Conservation (phyloP, 2,329 filamentous ascomycete genomes). For the Pseudopyricularia cyperi region DNA sequence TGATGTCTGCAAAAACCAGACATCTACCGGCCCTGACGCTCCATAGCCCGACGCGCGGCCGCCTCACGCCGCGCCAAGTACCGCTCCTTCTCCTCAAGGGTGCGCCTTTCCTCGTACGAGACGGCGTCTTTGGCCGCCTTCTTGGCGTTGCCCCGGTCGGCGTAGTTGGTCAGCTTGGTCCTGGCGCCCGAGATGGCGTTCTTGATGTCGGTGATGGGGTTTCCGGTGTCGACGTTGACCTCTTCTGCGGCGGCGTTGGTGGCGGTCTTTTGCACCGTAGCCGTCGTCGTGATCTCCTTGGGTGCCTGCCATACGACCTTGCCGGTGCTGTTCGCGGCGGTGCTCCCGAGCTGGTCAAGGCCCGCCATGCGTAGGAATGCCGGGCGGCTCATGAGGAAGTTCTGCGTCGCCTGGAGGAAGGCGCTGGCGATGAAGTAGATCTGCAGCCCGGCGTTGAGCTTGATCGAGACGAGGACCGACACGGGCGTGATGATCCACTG, state of each 20-base stretch:
- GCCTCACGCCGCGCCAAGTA: background rate
- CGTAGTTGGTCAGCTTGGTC: background rate
- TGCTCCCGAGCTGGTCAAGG: conserved; percentile 18
- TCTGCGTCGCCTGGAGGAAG: conserved; percentile 25
- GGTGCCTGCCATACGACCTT: conserved; percentile 16
- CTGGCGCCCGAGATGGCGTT: background rate
- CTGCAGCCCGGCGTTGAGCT: conserved; percentile 37
- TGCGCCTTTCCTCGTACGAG: background rate
- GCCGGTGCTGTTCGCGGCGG: background rate
- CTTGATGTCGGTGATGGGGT: conserved; percentile 1
- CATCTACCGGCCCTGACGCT: background rate
- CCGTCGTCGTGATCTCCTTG: conserved; percentile 13
- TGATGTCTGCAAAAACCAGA: no score
- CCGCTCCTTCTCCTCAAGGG: conserved; percentile 1
- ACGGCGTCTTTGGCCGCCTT: background rate
- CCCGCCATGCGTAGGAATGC: conserved; percentile 23
- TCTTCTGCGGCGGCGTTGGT: no score
- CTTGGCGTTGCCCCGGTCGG: background rate
- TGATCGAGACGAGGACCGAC: conserved; percentile 28
- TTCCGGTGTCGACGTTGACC: background rate
- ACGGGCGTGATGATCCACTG: conserved; percentile 20
- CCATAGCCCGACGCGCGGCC: background rate
- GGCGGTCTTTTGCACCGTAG: conserved; percentile 1
- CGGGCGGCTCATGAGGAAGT: conserved; percentile 25
- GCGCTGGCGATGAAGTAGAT: conserved; percentile 44